These are phyloP conservation scores for Sicyos edulis DNA, from an alignment of 306 rosid genomes.

Conservation along the genomic window DNA sequence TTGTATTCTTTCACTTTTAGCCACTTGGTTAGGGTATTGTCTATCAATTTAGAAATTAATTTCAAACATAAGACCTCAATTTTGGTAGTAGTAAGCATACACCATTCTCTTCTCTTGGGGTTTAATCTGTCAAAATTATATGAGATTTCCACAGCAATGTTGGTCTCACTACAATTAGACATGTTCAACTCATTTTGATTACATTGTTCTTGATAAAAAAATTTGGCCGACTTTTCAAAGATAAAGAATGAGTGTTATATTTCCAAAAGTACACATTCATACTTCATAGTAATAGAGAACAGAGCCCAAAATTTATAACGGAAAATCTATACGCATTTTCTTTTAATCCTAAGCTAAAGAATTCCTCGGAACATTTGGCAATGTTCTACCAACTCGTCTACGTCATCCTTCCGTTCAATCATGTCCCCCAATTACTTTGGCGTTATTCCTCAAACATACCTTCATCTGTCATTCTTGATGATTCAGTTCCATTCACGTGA, in stretches of 20 bases:
- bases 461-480: constrained; percentile 56
- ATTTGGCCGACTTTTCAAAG: neutral
- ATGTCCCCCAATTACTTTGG: no score
- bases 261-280: neutral
- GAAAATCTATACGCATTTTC: neutral
- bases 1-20: no score
- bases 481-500: constrained; percentile 84
- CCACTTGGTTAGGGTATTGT: no score
- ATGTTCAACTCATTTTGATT: neutral
- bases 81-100: no score
- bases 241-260: neutral
- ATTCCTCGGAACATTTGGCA: neutral
- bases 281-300: neutral
- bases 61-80: no score
- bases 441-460: constrained; percentile 59
- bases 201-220: no score
- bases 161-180: neutral
- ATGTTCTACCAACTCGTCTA: no score
- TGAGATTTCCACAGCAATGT: no score
- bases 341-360: neutral
- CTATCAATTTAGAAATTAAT: no score
- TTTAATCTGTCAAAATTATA: no score
- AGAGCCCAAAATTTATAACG: neutral
- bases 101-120: no score
- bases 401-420: no score